Percentiles rank a stretch among this genome's conserved stretches.
phyloP scores from a whole-genome alignment of 495 filamentous ascomycete genomes.

The Trypethelium eluteriae region DNA sequence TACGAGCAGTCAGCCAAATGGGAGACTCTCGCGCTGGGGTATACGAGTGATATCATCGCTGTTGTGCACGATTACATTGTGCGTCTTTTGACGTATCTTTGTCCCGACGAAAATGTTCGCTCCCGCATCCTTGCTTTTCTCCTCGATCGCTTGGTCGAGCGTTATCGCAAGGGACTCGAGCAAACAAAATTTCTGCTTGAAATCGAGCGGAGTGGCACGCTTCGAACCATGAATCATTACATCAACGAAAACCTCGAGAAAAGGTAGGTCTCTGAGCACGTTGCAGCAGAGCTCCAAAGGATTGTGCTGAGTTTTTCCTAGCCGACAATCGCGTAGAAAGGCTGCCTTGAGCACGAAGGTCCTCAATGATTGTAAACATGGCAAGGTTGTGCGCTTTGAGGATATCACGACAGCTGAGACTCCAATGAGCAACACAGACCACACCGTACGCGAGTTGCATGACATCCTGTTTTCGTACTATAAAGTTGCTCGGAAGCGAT shows the following conservation, averaged over 20 bases:
- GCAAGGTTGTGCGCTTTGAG: slow-evolving; percentile 25
- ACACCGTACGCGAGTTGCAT: slow-evolving; percentile 47
- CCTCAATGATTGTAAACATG: slow-evolving; percentile 14
- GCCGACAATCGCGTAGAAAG: not conserved
- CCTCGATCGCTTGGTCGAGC: slow-evolving; percentile 36
- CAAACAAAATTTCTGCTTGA: slow-evolving; percentile 43
- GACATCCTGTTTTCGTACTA: slow-evolving; percentile 55
- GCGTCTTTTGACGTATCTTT: slow-evolving; percentile 33
- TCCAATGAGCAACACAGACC: slow-evolving; percentile 42
- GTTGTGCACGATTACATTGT: slow-evolving; percentile 45
- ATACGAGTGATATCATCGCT: slow-evolving; percentile 43
- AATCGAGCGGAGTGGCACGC: slow-evolving; percentile 42
- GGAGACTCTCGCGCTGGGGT: slow-evolving; percentile 40
- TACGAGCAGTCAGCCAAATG: slow-evolving; percentile 51
- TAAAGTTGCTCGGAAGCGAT: slow-evolving; percentile 36
- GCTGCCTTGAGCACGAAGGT: slow-evolving; percentile 1
- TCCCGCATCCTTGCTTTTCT: slow-evolving; percentile 38
- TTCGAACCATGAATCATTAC: slow-evolving; percentile 47
- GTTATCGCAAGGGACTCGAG: slow-evolving; percentile 23
- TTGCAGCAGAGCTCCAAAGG: not conserved
- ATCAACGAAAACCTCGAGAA: slow-evolving; percentile 46
- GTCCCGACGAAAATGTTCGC: slow-evolving; percentile 36
- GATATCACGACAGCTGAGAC: slow-evolving; percentile 20
- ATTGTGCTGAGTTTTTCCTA: not conserved
- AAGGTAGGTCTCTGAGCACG: slow-evolving; percentile 23